These are phyloP conservation scores for Fraxinus ornus DNA, from an alignment of 305 asterid genomes.

Conservation along the genomic window DNA sequence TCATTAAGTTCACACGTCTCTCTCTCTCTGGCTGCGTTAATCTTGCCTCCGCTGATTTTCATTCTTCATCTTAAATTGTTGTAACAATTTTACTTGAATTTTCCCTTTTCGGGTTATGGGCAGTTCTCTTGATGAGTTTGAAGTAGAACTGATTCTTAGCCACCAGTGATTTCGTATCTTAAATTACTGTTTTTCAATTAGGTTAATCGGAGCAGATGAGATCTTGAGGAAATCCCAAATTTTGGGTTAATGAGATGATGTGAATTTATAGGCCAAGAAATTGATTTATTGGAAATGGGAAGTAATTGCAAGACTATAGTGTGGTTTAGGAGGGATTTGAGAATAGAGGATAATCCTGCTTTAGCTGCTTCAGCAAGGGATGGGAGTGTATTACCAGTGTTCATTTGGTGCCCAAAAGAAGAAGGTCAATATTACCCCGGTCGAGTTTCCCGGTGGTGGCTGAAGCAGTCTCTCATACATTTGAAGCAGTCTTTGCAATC, in stretches of 20 bases:
- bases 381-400: constrained; percentile 69
- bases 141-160: neutral
- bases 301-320: constrained; percentile 55
- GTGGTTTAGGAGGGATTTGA: constrained; percentile 97
- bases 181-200: neutral
- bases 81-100: neutral
- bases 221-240: neutral
- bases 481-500: constrained; percentile 68
- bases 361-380: constrained; percentile 78
- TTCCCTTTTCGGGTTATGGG: neutral
- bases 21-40: neutral
- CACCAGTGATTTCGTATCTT: neutral
- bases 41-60: neutral
- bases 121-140: neutral
- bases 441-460: constrained; percentile 95
- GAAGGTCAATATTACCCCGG: constrained; percentile 83
- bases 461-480: constrained; percentile 77
- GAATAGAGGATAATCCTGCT: constrained; percentile 92
- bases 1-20: neutral
- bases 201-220: neutral
- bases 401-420: constrained; percentile 89
- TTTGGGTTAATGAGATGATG: neutral
- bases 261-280: constrained; percentile 14
- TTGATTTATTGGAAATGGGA: constrained; percentile 45
- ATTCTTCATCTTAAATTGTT: neutral